Conservation (phyloP, 176 grass and related monocot species). For the Triticum timopheevii region DNA sequence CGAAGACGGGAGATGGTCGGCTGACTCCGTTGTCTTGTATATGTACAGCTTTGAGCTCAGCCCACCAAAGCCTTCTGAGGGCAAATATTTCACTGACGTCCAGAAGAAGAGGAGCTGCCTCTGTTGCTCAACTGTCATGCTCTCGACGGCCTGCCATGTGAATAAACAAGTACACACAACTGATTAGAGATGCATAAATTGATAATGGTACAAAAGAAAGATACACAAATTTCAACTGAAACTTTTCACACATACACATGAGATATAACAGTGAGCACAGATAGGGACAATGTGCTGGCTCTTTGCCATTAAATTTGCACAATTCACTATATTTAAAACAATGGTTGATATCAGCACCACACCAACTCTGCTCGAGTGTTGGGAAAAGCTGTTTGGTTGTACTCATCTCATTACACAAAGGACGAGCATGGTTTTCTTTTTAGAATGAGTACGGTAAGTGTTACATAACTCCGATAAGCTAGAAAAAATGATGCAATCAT, state of each 20-base stretch:
- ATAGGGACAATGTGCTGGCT: background rate
- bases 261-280: background rate
- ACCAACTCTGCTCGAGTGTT: background rate
- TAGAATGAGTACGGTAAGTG: background rate
- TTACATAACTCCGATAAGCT: background rate
- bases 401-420: constrained; percentile 15
- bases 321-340: background rate
- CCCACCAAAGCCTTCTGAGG: constrained; percentile 79
- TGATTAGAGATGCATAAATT: background rate
- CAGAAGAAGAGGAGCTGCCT: constrained; percentile 93
- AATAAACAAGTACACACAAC: constrained; percentile 18
- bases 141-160: constrained; percentile 61
- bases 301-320: background rate
- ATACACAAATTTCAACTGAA: background rate
- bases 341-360: background rate
- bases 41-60: constrained; percentile 85
- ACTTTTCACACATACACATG: background rate
- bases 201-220: constrained; percentile 1
- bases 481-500: background rate
- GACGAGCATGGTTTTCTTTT: background rate
- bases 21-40: constrained; percentile 69
- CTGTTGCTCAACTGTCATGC: constrained; percentile 73
- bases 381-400: background rate
- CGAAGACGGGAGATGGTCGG: constrained; percentile 73
- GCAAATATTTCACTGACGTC: constrained; percentile 93